These are phyloP conservation scores for Prosopis cineraria DNA, from an alignment of 306 rosid genomes.

Conservation along the genomic window DNA sequence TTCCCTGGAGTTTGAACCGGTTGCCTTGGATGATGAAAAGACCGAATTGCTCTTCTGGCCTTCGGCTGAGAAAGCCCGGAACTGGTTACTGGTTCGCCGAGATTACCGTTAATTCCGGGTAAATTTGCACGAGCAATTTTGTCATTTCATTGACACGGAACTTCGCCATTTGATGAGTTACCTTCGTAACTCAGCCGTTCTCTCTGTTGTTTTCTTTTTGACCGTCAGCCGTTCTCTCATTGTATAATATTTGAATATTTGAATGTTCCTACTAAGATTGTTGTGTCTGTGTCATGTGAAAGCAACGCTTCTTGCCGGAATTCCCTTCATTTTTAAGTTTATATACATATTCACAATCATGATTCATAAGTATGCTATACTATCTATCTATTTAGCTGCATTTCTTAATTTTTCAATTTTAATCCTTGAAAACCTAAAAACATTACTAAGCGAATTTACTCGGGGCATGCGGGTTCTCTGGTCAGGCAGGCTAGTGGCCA, in stretches of 20 bases:
- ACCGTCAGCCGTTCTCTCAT: background rate
- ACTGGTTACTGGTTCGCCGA: background rate
- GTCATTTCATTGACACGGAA: background rate
- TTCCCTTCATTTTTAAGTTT: too few species aligned
- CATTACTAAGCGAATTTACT: too few species aligned
- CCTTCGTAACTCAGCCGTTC: background rate
- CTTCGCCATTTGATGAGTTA: background rate
- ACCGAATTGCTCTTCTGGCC: slow-evolving; percentile 30
- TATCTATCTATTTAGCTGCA: too few species aligned
- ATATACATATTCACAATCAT: too few species aligned
- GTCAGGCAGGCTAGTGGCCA: too few species aligned
- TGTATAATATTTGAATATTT: background rate
- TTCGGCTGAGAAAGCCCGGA: background rate
- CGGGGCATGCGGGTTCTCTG: too few species aligned
- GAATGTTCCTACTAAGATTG: background rate
- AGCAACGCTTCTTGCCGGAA: too few species aligned
- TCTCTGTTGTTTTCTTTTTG: too few species aligned
- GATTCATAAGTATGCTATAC: too few species aligned
- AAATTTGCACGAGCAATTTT: background rate
- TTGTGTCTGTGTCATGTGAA: background rate
- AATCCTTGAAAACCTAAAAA: too few species aligned
- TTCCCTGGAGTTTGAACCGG: slow-evolving; percentile 16
- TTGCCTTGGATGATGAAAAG: slow-evolving; percentile 30
- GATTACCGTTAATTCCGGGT: background rate
- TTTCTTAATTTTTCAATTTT: too few species aligned